Evolutionary conservation across 2,329 filamentous ascomycete species (phyloP), one percentile per base, ranked within the genome.

Genomic region (Hymenoscyphus fructigenus): DNA sequence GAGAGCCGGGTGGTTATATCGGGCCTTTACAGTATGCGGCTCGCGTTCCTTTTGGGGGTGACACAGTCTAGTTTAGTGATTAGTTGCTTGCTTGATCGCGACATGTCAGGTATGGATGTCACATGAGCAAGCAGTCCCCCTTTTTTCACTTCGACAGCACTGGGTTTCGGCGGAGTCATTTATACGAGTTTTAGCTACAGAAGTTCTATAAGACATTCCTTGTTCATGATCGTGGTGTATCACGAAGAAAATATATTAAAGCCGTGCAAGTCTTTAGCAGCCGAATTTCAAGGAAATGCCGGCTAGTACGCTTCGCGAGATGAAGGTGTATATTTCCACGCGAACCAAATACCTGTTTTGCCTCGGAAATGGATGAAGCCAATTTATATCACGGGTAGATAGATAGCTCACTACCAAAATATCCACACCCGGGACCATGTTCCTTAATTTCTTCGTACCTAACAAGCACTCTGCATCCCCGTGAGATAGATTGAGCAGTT

Each of bases 11-110:
- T 29, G 20, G 32, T 15, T 26, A 41, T 41, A 38, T 61, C 60
- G 60, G 60, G n/a, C 50, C 50, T 61, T 55, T 56, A 44, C 10
- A 29, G 34, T 56, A 41, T 61, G 60, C 47, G 28, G 60, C 60
- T 61, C 60, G 50, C 47, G 29, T 36, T 55, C 50, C 38, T 12
- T 34, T 50, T 59, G 57, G 23, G 57, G 57, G 20, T 50, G 44
- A 50, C 20, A 50, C 44, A 50, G n/a, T 50, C 44, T 50, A 1
- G 2, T 50, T 50, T 50, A 23, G 20, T 12, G 7, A 12, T 26
- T 12, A 23, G 44, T 20, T 50, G 44, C 44, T 50, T 50, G 44
- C 10, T 50, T 23, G 44, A 10, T 23, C 10, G 5, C n/a, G 44
- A 23, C 44, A 50, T 50, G 44, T 50, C n/a, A 50, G 44, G 44